Conservation (phyloP, 345 rosid species). For the Lagerstroemia speciosa region DNA sequence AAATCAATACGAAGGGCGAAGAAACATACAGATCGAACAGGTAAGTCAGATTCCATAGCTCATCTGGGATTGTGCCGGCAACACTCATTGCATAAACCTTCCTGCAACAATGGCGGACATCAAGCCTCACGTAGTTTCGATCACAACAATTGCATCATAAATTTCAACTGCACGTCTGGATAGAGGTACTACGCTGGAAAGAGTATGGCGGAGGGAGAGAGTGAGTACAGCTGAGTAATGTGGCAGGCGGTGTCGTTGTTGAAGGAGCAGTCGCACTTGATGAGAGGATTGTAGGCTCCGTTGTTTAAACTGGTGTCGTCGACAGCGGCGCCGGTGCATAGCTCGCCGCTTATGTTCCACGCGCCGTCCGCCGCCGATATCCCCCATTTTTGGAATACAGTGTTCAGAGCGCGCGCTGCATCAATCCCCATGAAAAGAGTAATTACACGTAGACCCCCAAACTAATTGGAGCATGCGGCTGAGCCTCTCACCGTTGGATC, state of each 20-base stretch:
- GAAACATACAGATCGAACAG: constrained; percentile 34
- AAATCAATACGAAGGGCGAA: background rate
- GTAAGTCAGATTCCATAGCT: constrained; percentile 37
- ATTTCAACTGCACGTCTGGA: background rate
- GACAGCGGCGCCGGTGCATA: constrained; percentile 42
- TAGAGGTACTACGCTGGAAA: too few relatives aligned
- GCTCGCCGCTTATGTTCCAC: too few relatives aligned
- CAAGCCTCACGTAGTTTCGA: background rate
- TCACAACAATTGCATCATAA: background rate
- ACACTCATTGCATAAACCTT: constrained; percentile 25
- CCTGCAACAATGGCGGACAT: constrained; percentile 12
- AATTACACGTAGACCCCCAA: too few relatives aligned
- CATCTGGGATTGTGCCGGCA: constrained; percentile 38
- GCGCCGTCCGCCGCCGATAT: too few relatives aligned
- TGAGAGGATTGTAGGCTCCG: constrained; percentile 25
- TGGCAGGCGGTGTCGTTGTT: constrained; percentile 25
- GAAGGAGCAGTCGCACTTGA: constrained; percentile 49
- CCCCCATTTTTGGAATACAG: constrained; percentile 38
- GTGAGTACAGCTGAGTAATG: constrained; percentile 26
- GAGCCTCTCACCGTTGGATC: too few relatives aligned
- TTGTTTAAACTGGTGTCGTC: constrained; percentile 16
- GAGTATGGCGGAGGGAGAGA: background rate
- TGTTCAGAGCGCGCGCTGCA: constrained; percentile 37
- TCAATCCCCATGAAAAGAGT: too few relatives aligned
- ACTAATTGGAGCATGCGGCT: too few relatives aligned